Conservation (phyloP, 2,329 filamentous ascomycete species). For the Conoideocrella luteorostrata region DNA sequence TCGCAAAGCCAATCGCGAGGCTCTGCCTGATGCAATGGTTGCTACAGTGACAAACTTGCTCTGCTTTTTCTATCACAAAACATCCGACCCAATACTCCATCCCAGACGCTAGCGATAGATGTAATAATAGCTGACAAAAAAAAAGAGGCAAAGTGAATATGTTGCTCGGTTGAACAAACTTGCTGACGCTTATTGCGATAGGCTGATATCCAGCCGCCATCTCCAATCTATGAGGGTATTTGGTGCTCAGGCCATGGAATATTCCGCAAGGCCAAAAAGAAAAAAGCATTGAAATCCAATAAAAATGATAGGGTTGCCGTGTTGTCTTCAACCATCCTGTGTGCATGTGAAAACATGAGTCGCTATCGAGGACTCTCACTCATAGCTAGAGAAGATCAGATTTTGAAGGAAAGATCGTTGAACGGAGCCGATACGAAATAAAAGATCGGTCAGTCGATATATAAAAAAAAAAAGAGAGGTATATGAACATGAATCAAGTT, state of each 20-base stretch:
- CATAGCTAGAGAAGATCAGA: no score
- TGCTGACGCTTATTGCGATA: constrained; percentile 22
- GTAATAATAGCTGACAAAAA: constrained; percentile 18
- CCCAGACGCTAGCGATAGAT: constrained; percentile 1
- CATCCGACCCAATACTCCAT: constrained; percentile 1
- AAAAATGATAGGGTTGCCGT: constrained; percentile 14
- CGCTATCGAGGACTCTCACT: no score
- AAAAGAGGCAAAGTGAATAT: constrained; percentile 16
- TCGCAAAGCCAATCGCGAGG: background rate
- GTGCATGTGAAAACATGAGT: no score
- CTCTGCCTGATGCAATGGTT: constrained; percentile 1
- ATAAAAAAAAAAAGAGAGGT: constrained; percentile 9
- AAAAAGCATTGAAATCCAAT: constrained; percentile 7
- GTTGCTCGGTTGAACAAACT: constrained; percentile 18
- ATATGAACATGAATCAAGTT: constrained; percentile 16
- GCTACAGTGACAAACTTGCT: background rate
- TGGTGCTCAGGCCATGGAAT: constrained; percentile 25
- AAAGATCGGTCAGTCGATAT: no score
- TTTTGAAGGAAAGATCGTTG: no score
- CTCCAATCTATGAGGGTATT: constrained; percentile 33
- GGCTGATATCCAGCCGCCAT: constrained; percentile 16
- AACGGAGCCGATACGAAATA: no score
- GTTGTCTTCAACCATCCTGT: background rate
- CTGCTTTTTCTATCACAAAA: constrained; percentile 1
- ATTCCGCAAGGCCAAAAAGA: constrained; percentile 18